Evolutionary conservation across 2,329 filamentous ascomycete species (phyloP).

Genomic region (Xylaria sp.): DNA sequence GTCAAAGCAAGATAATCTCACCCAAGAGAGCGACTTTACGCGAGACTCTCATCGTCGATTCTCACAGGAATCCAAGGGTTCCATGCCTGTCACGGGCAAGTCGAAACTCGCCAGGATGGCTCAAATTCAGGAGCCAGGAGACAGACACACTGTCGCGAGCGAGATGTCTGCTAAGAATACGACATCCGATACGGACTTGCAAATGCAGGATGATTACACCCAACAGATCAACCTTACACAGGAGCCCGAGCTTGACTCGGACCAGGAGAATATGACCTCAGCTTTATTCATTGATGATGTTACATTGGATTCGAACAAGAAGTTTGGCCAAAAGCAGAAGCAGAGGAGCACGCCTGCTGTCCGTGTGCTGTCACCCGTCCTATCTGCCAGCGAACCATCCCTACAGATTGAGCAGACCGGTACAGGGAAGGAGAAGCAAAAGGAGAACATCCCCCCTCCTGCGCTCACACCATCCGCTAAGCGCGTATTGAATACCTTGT

Average conservation of each 20-base stretch:
- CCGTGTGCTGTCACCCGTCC: constrained; percentile 33
- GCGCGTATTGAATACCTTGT: constrained; percentile 64
- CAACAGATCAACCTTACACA: constrained; percentile 52
- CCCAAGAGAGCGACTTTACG: constrained; percentile 51
- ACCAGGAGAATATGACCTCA: constrained; percentile 66
- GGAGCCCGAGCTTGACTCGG: constrained; percentile 47
- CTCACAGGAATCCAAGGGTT: constrained; percentile 64
- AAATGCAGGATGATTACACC: constrained; percentile 53
- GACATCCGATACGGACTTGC: constrained; percentile 49
- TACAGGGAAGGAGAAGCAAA: constrained; percentile 52
- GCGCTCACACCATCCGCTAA: constrained; percentile 63
- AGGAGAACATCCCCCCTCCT: constrained; percentile 19
- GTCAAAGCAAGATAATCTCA: constrained; percentile 52
- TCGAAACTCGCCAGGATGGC: constrained; percentile 50
- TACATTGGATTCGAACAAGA: constrained; percentile 60
- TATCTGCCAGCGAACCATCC: constrained; percentile 36
- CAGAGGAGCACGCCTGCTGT: constrained; percentile 24
- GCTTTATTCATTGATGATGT: constrained; percentile 70
- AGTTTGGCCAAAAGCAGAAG: constrained; percentile 52
- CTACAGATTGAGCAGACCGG: constrained; percentile 50
- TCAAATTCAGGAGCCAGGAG: constrained; percentile 50
- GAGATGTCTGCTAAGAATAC: constrained; percentile 53
- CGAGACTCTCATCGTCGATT: constrained; percentile 48
- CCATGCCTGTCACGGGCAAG: constrained; percentile 44
- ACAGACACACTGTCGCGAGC: constrained; percentile 44